Percentiles rank a stretch among this genome's conserved stretches.
phyloP scores from a whole-genome alignment of 345 rosid species.

The Pelargonium nanum region DNA sequence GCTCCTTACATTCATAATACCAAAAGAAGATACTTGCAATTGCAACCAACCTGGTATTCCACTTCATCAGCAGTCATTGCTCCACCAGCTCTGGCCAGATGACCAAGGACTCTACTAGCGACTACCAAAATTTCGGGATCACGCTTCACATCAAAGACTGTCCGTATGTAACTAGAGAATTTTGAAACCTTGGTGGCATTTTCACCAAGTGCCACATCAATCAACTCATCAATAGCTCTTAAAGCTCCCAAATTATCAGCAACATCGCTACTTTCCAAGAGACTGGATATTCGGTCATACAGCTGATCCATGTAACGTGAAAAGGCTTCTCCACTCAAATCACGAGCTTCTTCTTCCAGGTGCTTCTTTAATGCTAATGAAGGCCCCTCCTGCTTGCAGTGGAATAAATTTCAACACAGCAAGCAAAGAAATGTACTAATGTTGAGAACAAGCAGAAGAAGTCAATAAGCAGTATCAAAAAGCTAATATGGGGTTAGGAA shows the following conservation, averaged over 20 bases:
- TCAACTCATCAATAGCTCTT: slow-evolving; percentile 81
- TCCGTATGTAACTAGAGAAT: slow-evolving; percentile 65
- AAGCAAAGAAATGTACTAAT: slow-evolving; percentile 7
- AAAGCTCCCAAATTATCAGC: slow-evolving; percentile 90
- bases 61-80: slow-evolving; percentile 99
- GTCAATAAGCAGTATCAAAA: too few relatives aligned
- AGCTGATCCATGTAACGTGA: slow-evolving; percentile 83
- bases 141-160: slow-evolving; percentile 68
- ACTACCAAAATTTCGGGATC: slow-evolving; percentile 75
- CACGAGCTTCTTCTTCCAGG: slow-evolving; percentile 79
- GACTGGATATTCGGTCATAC: slow-evolving; percentile 58
- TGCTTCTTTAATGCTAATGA: slow-evolving; percentile 73
- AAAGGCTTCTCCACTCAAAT: slow-evolving; percentile 80
- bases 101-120: slow-evolving; percentile 95
- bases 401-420: slow-evolving; percentile 6
- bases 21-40: slow-evolving; percentile 5
- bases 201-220: slow-evolving; percentile 88
- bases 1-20: background rate
- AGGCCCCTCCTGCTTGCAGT: slow-evolving; percentile 57
- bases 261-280: slow-evolving; percentile 62
- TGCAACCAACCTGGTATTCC: slow-evolving; percentile 65
- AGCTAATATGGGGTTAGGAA: background rate
- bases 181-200: slow-evolving; percentile 92
- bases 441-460: slow-evolving; percentile 3
- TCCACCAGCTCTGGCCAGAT: slow-evolving; percentile 96